These are phyloP conservation scores for Smallanthus sonchifolius DNA, from an alignment of 129 eudicot genomes.

Conservation along the genomic window DNA sequence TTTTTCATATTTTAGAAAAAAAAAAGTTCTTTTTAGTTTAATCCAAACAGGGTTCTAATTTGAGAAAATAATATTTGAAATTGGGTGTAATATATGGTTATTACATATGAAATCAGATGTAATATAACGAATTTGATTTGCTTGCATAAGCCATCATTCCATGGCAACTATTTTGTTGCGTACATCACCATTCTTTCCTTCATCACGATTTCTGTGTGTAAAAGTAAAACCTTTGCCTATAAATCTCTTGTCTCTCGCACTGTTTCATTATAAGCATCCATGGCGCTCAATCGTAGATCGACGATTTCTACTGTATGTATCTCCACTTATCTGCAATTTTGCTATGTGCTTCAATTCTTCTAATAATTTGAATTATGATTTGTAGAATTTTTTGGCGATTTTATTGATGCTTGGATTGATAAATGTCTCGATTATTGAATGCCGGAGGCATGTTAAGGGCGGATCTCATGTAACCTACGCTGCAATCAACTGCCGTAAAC, in stretches of 20 bases:
- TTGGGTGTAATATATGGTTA: too few species aligned
- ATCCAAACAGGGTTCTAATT: too few species aligned
- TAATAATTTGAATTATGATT: neutral
- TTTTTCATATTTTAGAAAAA: too few species aligned
- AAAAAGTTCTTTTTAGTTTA: too few species aligned
- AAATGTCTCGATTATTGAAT: conserved; percentile 24
- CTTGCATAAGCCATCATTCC: neutral
- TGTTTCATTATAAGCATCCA: neutral
- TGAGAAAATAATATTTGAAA: too few species aligned
- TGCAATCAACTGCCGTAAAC: conserved; percentile 60
- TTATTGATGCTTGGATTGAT: conserved; percentile 15
- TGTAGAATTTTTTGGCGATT: conserved; percentile 5
- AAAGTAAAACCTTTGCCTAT: neutral
- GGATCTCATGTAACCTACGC: conserved; percentile 18
- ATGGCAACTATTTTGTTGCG: neutral
- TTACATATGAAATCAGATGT: neutral
- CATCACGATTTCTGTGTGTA: neutral
- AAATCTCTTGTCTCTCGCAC: neutral
- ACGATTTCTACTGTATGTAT: conserved; percentile 2
- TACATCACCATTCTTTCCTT: neutral
- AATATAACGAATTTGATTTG: neutral
- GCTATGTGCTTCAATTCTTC: neutral
- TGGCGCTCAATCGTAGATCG: conserved; percentile 16
- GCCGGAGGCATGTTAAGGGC: neutral
- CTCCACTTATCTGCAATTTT: neutral